These are phyloP conservation scores for Aurantiochytrium sp. DNA, from an alignment of 108 stramenopile genomes.

Conservation along the genomic window DNA sequence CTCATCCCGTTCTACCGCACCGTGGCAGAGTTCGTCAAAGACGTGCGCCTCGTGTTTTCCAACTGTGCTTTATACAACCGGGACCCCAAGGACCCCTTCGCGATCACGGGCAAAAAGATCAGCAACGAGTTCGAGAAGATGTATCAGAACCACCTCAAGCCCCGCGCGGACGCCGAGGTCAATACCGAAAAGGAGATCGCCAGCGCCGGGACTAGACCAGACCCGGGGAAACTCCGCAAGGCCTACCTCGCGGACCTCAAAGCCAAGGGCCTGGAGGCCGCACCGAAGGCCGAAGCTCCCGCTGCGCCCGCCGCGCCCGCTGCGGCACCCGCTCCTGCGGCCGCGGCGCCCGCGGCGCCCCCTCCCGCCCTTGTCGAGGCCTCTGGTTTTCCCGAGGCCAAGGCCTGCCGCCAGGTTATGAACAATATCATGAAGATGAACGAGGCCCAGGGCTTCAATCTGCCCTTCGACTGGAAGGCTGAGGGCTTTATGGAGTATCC, in stretches of 20 bases:
- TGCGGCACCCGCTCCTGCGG: too few relatives aligned
- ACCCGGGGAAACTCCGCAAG: neutral
- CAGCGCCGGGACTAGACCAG: neutral
- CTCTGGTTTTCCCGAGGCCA: conserved; percentile 14
- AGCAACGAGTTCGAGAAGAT: neutral
- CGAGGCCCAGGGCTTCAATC: conserved; percentile 40
- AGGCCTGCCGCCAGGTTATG: neutral
- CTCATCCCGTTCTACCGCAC: conserved; percentile 62
- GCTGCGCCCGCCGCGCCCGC: too few relatives aligned
- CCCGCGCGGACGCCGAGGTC: neutral
- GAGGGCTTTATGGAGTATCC: conserved; percentile 52
- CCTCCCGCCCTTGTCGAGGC: too few relatives aligned
- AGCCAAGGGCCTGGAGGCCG: too few relatives aligned
- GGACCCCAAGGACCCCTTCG: neutral
- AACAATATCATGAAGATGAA: neutral
- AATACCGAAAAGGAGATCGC: neutral
- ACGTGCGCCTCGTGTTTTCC: neutral
- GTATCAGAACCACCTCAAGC: neutral
- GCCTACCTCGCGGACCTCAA: neutral
- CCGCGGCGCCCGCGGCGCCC: too few relatives aligned
- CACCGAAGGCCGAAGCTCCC: too few relatives aligned
- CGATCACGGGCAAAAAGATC: neutral
- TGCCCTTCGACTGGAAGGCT: conserved; percentile 54
- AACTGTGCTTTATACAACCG: neutral
- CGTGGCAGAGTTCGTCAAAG: neutral